Conservation (phyloP, 2,329 filamentous ascomycete species). For the Corynespora cassiicola region DNA sequence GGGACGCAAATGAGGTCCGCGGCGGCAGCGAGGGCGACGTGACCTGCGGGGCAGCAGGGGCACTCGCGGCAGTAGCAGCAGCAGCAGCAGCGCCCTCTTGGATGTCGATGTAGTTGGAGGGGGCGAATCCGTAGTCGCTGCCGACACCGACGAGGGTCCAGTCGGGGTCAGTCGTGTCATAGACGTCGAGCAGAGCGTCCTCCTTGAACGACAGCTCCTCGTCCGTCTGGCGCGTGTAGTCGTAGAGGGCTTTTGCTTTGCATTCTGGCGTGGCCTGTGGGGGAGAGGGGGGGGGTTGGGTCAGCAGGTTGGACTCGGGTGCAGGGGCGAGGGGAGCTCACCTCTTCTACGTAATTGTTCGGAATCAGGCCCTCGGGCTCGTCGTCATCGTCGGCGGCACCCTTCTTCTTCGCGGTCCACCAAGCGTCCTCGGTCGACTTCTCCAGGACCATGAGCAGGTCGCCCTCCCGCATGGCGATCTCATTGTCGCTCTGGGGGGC, state of each 20-base stretch:
- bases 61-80: slow-evolving; percentile 13
- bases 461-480: slow-evolving; percentile 82
- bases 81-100: slow-evolving; percentile 53
- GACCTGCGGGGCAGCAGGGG: slow-evolving; percentile 7
- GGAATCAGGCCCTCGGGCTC: slow-evolving; percentile 90
- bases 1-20: too few relatives aligned
- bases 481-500: slow-evolving; percentile 84
- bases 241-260: slow-evolving; percentile 91
- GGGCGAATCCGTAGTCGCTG: slow-evolving; percentile 90
- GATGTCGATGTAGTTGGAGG: slow-evolving; percentile 92
- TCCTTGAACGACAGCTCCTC: slow-evolving; percentile 97
- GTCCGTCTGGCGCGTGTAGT: slow-evolving; percentile 96
- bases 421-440: slow-evolving; percentile 79
- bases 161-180: slow-evolving; percentile 89
- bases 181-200: slow-evolving; percentile 82
- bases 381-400: slow-evolving; percentile 79
- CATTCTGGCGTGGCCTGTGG: slow-evolving; percentile 68
- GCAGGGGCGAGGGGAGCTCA: slow-evolving; percentile 54
- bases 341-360: slow-evolving; percentile 94
- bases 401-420: slow-evolving; percentile 96
- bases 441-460: slow-evolving; percentile 86
- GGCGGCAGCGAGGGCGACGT: slow-evolving; percentile 56
- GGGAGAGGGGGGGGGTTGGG: neutral
- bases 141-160: slow-evolving; percentile 92
- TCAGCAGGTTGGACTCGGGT: slow-evolving; percentile 13